Base-by-base conservation (phyloP, 208 protist genomes). In the Trypanosoma caninum region DNA sequence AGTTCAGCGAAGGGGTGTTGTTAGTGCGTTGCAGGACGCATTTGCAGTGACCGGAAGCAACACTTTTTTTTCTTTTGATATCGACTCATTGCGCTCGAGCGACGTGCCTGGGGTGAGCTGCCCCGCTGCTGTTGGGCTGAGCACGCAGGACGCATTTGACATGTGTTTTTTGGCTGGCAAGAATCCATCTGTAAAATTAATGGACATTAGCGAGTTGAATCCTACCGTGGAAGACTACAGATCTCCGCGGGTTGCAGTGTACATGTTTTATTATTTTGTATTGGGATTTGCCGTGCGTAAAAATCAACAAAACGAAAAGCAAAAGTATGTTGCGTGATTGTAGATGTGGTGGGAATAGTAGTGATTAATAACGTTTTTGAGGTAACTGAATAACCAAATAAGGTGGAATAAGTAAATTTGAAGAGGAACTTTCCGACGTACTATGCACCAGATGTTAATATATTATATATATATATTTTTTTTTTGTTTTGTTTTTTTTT, bases 1-100 rank as follows among this genome's bases (percentile, higher is more conserved):
- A 25, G 65, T 67, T 27, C 59, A 63, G 16, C 38, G 22, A 22
- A 55, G 41, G 25, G 60, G 60, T 25, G 50, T 52, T 42, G 27
- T 53, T 2, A 47, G 18, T 3, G 54, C 64, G 11, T 50, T 69
- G 14, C 20, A 45, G 37, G 42, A 78, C 7, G 69, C 64, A 2
- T 54, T 83, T 48, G 16, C 20, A 10, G 5, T 69, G 52, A 61
- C 57, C 6, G 64, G 65, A 5, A 72, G 85, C 22, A 33, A 72
- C 35, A 69, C 87, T 11, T 93, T 89, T 52, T 76, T 91, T 0
- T 88, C 79, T 2, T 93, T 93, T 65, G 85, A 93, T 62, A 59
- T 93, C 7, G 85, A 93, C 54, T 38, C 77, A 2, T 35, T 93
- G 35, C 37, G 37, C 2, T 67, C 65, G 13, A 55, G 54, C n/a